phyloP scores from a whole-genome alignment of 441 rosid species.

The Pelargonium citronellum region DNA sequence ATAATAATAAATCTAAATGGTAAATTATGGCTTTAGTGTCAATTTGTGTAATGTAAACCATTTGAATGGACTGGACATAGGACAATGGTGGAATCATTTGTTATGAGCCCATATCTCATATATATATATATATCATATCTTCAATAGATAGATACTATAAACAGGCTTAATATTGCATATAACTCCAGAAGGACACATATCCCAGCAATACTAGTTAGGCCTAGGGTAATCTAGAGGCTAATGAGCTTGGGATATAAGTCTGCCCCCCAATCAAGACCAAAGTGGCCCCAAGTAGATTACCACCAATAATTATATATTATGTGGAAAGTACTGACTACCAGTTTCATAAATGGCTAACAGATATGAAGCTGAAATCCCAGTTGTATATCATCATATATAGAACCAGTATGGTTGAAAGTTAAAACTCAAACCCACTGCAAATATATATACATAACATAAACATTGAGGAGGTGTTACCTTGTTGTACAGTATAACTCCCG shows the following conservation, averaged over 20 bases:
- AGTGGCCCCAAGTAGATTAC: neutral
- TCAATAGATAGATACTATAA: neutral
- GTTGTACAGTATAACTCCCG: constrained; percentile 89
- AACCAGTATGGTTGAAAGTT: too few relatives aligned
- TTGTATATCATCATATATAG: neutral
- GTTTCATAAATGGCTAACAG: neutral
- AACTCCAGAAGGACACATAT: neutral
- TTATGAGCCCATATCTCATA: neutral
- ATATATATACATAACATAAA: neutral
- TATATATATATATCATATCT: neutral
- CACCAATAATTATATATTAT: neutral
- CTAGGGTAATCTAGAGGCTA: neutral
- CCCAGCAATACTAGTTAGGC: neutral
- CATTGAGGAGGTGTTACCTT: constrained; percentile 43
- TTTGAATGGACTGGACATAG: neutral
- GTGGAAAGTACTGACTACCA: neutral
- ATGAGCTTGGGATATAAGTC: neutral
- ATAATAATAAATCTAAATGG: constrained; percentile 5
- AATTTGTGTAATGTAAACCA: neutral
- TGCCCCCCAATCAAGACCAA: neutral
- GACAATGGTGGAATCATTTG: too few relatives aligned
- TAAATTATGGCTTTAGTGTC: constrained; percentile 7
- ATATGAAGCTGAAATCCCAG: neutral
- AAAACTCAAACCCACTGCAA: neutral
- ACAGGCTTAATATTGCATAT: neutral